phyloP scores from a whole-genome alignment of 2,329 filamentous ascomycete genomes.

The Colletotrichum viniferum region DNA sequence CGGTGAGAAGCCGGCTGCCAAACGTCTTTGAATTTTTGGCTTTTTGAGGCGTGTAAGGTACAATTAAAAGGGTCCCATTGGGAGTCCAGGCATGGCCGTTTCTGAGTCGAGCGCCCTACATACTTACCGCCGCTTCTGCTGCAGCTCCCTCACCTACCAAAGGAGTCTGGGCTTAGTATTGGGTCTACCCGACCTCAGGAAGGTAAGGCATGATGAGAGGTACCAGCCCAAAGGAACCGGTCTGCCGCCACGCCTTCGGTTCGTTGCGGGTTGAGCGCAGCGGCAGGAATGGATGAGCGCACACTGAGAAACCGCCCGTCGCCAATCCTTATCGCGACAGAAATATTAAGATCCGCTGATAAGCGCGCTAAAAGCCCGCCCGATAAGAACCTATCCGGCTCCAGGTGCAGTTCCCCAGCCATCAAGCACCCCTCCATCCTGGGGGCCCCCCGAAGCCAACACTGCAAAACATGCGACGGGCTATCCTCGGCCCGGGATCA shows the following conservation, averaged over 20 bases:
- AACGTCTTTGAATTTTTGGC: neutral
- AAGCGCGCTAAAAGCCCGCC: neutral
- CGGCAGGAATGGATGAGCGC: neutral
- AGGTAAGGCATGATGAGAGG: neutral
- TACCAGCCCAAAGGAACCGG: neutral
- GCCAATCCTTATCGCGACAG: neutral
- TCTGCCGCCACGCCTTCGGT: neutral
- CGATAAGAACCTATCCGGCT: neutral
- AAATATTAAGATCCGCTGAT: constrained; percentile 4
- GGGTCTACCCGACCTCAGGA: neutral
- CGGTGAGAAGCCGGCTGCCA: neutral
- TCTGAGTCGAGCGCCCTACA: neutral
- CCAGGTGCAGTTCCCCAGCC: constrained; percentile 1
- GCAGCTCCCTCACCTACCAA: neutral
- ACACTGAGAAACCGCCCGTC: neutral
- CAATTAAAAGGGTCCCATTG: neutral
- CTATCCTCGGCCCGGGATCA: neutral
- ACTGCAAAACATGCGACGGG: neutral
- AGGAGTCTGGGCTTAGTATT: no score
- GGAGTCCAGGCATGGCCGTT: neutral
- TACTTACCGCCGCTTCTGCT: neutral
- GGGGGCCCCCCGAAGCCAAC: neutral
- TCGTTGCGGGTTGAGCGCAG: neutral
- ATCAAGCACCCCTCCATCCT: neutral
- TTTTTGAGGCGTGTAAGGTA: neutral